Conservation (phyloP, 345 rosid genomes). For the Hypericum perforatum region DNA sequence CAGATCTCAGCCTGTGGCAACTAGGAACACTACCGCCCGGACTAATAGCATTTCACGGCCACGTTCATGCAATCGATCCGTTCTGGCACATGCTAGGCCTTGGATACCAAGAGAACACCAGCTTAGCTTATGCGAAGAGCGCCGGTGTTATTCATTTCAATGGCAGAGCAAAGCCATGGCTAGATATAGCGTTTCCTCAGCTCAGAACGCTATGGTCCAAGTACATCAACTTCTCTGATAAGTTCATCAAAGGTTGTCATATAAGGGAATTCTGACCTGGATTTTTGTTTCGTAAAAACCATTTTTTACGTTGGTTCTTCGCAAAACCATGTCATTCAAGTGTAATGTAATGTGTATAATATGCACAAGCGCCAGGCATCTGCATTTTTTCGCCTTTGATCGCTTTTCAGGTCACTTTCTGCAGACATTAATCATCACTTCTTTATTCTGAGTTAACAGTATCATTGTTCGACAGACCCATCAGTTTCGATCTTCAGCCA, state of each 20-base stretch:
- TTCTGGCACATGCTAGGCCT: conserved; percentile 98
- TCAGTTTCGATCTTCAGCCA: too few species aligned
- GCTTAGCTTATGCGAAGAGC: conserved; percentile 43
- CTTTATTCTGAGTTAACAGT: too few species aligned
- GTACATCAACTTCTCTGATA: conserved; percentile 72
- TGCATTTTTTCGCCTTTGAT: too few species aligned
- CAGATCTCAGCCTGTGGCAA: conserved; percentile 95
- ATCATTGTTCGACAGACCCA: too few species aligned
- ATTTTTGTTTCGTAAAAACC: too few species aligned
- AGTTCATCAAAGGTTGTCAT: conserved; percentile 78
- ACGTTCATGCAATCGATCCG: conserved; percentile 72
- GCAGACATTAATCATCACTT: too few species aligned
- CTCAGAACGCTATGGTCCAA: conserved; percentile 81
- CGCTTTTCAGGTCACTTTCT: too few species aligned
- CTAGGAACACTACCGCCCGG: conserved; percentile 93
- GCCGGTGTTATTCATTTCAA: conserved; percentile 94
- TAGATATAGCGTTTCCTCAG: conserved; percentile 81
- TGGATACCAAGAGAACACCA: conserved; percentile 86
- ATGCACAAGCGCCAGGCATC: too few species aligned
- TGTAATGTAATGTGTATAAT: too few species aligned
- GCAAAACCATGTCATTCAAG: too few species aligned
- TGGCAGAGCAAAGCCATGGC: conserved; percentile 99
- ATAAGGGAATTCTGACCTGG: conserved; percentile 41
- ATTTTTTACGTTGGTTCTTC: too few species aligned
- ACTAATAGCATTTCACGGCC: conserved; percentile 86